phyloP scores from a whole-genome alignment of 148 eudicot genomes.

The Cornus kousa region DNA sequence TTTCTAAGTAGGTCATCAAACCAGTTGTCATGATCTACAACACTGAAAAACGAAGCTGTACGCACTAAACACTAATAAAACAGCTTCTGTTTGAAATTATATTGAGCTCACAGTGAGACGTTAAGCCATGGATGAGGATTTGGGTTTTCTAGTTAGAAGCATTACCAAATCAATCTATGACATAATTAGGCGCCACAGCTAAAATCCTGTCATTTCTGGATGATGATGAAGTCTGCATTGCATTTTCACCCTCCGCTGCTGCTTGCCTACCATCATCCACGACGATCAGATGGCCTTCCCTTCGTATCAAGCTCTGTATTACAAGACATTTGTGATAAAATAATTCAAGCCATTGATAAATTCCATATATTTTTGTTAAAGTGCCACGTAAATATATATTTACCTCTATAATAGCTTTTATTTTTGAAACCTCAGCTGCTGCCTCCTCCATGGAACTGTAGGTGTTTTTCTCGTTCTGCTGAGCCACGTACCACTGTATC shows the following conservation, averaged over 20 bases:
- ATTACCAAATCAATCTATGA: slow-evolving; percentile 43
- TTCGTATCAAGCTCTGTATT: slow-evolving; percentile 75
- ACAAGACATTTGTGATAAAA: neutral
- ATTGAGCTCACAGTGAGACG: neutral
- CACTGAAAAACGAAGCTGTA: neutral
- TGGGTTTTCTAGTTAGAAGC: neutral
- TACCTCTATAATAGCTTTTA: slow-evolving; percentile 96
- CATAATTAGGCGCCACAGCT: slow-evolving; percentile 90
- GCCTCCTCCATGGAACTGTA: slow-evolving; percentile 72
- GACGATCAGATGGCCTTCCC: slow-evolving; percentile 88
- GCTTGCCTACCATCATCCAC: slow-evolving; percentile 74
- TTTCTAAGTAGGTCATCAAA: neutral
- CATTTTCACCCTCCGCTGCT: slow-evolving; percentile 42
- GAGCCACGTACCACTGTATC: slow-evolving; percentile 79
- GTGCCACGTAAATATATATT: neutral
- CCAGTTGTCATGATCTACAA: neutral
- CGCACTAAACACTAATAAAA: neutral
- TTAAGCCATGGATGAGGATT: too few species aligned
- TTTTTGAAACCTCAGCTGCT: slow-evolving; percentile 54
- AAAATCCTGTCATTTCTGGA: slow-evolving; percentile 80
- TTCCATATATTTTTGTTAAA: neutral
- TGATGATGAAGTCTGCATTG: slow-evolving; percentile 10
- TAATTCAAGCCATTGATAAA: neutral
- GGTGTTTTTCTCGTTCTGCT: slow-evolving; percentile 70
- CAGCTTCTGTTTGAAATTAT: neutral